phyloP scores from a whole-genome alignment of 2,329 filamentous ascomycete genomes.

The Arachnomyces sp. region DNA sequence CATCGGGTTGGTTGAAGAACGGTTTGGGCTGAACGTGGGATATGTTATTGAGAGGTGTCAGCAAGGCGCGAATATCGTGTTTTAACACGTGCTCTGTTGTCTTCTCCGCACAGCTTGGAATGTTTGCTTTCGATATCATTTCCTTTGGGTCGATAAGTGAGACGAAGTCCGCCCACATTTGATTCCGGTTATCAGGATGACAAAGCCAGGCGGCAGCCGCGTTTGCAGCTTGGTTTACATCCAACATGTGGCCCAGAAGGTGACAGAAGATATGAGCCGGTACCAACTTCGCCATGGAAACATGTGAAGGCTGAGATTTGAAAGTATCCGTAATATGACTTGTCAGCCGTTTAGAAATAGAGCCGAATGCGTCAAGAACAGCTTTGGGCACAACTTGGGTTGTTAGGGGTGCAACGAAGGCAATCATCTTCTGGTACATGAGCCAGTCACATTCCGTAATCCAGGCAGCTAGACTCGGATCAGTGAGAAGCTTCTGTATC shows the following conservation, averaged over 20 bases:
- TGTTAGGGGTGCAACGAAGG: conserved; percentile 79
- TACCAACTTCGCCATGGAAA: conserved; percentile 76
- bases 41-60: conserved; percentile 32
- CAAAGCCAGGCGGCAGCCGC: conserved; percentile 89
- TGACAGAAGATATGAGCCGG: conserved; percentile 84
- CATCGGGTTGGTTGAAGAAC: conserved; percentile 29
- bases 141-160: conserved; percentile 33
- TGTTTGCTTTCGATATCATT: conserved; percentile 34
- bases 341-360: conserved; percentile 75
- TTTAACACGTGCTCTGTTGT: conserved; percentile 34
- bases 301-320: conserved; percentile 74
- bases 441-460: conserved; percentile 93
- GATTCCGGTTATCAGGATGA: conserved; percentile 78
- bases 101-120: conserved; percentile 30
- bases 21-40: conserved; percentile 23
- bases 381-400: conserved; percentile 84
- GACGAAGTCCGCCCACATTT: conserved; percentile 86
- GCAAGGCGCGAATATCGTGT: conserved; percentile 36
- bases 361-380: conserved; percentile 78
- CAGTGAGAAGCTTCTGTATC: conserved; percentile 82
- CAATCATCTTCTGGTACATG: conserved; percentile 95
- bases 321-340: conserved; percentile 78
- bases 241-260: conserved; percentile 75
- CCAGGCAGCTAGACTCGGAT: conserved; percentile 78
- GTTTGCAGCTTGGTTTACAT: conserved; percentile 89